Base-by-base conservation (phyloP, 2,329 filamentous ascomycete genomes). In the Trichoderma oligosporum region DNA sequence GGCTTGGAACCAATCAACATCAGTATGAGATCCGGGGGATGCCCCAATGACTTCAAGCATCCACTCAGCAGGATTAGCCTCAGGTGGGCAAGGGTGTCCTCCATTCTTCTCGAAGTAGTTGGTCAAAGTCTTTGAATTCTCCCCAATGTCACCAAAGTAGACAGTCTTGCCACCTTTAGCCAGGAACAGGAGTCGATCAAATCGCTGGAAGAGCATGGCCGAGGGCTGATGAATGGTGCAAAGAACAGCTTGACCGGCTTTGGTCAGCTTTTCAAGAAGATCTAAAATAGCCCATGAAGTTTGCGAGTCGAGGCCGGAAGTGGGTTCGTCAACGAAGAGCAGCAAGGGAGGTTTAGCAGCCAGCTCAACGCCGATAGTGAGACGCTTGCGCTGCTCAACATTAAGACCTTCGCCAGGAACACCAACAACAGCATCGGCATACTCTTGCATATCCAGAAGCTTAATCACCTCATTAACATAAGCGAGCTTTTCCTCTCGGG, bases 221-320 rank as follows among this genome's bases (percentile, higher is more conserved):
- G 90, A 95, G n/a, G 93, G 93, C 72, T 97, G 93, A 71, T 97
- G 93, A 60, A 97, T 97, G 0, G 93, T 97, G 76, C 91, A 96
- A n/a, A 97, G 84, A 72, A 97, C 90, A 51, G 93, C 92, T 70
- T 95, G 91, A 14, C 93, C 92, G 61, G 85, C 88, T 71, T 93
- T 88, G 65, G 91, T 91, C 31, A 97, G 80, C 73, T 95, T 96
- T 73, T 95, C 88, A 38, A 97, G 82, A 9, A 97, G 82, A 70
- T 91, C 87, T 44, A 91, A 81, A 68, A 97, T 96, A 62, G 90
- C 89, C 90, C 91, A 97, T 0, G 91, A 93, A 1, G 92, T 96
- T 72, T 96, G 91, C 67, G 85, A 90, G 73, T 97, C 93, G 18
- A 97, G 84, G 77, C 93, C 93, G 25, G 91, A 96, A 3, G 92